Evolutionary conservation across 495 filamentous ascomycete species (phyloP), one percentile per base, ranked within the genome.

Genomic region (Hypoxylon fuscum): DNA sequence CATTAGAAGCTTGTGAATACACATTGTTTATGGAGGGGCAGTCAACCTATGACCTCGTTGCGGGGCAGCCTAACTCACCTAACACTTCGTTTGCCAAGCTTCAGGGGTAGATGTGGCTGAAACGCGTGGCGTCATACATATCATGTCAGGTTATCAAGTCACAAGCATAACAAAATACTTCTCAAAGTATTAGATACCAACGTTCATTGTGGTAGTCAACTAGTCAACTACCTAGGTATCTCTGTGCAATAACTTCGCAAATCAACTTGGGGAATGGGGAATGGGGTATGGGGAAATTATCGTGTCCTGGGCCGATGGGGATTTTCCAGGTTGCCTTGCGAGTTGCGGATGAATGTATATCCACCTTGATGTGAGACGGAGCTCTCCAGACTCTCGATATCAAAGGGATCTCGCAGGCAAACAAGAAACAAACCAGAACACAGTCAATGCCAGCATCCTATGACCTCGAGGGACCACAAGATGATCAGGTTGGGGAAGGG

Each of bases 11-110:
- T 64, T 64, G 40, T 47, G 59, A 53, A 44, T 44, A 23, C 49
- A 57, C 61, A 61, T 43, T 43, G 29, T 59, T 50, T 44, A 64
- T 71, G 59, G 60, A 64, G 56, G 59, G 57, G 68, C 46, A 49
- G 22, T 35, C 20, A 25, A 40, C 23, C 32, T 41, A 11, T 44
- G 22, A 50, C 27, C 25, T 27, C 23, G 63, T 55, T 62, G 62
- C 55, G 59, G 51, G 59, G 38, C 54, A 59, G 37, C 14, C 42
- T 37, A 43, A 34, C 20, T 49, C 3, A 5, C 14, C 23, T 4
- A 34, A 34, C n/a, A 8, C 38, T 37, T 25, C 18, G 29, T 45
- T 35, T 48, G 44, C 43, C 41, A 52, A 44, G 32, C 2, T 34
- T 44, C 14, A 52, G 14, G 35, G 44, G 42, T 44, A 41, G 20